Percentiles rank a stretch among this genome's conserved stretches.
These are phyloP conservation scores for Tetrapisispora taiwanensis DNA, from an alignment of 805 yeast genomes.

Conservation along the genomic window DNA sequence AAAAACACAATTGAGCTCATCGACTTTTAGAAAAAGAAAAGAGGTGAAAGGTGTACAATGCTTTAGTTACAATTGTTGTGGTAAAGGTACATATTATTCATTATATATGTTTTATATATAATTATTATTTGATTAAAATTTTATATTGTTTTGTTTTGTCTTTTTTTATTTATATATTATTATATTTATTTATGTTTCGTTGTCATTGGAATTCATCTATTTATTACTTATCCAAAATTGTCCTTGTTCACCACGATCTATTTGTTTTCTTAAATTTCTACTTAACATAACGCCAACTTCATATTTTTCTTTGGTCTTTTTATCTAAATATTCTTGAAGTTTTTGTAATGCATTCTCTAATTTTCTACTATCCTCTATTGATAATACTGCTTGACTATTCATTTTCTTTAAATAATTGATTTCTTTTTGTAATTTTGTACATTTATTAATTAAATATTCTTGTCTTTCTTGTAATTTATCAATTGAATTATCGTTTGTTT, in stretches of 20 bases:
- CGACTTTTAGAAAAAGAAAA: no score
- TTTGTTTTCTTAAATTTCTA: conserved; percentile 32
- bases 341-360: conserved; percentile 29
- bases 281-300: conserved; percentile 34
- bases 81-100: no score
- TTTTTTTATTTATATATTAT: no score
- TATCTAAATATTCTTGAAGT: conserved; percentile 33
- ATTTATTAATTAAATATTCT: conserved; percentile 27
- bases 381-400: conserved; percentile 29
- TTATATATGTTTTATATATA: no score
- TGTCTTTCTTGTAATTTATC: conserved; percentile 26
- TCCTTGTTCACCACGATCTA: conserved; percentile 34
- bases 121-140: no score
- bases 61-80: no score
- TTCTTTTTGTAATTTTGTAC: conserved; percentile 31
- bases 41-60: no score
- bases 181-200: no score
- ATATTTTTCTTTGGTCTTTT: conserved; percentile 34
- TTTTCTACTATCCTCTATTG: conserved; percentile 33
- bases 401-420: conserved; percentile 30
- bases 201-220: conserved; percentile 1
- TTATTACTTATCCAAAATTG: conserved; percentile 28
- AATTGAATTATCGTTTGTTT: conserved; percentile 4
- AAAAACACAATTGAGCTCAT: no score
- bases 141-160: no score